phyloP scores from a whole-genome alignment of 192 early-diverging fungal species.

The Cladochytrium replicatum region DNA sequence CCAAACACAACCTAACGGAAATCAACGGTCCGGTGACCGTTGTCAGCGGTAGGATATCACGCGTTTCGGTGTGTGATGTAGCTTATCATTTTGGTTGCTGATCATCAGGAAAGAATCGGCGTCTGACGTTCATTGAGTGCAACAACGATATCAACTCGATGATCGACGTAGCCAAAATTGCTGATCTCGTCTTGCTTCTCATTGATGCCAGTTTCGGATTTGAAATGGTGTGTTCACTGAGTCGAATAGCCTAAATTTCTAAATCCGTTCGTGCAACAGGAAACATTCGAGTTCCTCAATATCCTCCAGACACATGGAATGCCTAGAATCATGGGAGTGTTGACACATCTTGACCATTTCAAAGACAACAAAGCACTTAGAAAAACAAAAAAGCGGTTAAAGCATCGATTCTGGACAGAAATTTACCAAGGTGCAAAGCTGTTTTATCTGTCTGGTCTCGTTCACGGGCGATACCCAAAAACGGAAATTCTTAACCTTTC shows the following conservation, averaged over 20 bases:
- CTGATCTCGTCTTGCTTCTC: constrained; percentile 87
- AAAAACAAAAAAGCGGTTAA: constrained; percentile 84
- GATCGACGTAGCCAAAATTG: constrained; percentile 95
- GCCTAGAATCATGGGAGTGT: constrained; percentile 94
- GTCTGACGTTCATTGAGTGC: constrained; percentile 95
- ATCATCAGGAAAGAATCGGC: constrained; percentile 65
- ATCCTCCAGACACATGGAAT: constrained; percentile 95
- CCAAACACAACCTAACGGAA: constrained; percentile 83
- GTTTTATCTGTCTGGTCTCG: constrained; percentile 93
- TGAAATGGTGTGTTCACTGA: constrained; percentile 83
- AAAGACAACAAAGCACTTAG: constrained; percentile 85
- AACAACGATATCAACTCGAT: constrained; percentile 94
- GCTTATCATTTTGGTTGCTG: constrained; percentile 4
- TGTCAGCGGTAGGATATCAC: constrained; percentile 57
- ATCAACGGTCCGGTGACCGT: constrained; percentile 96
- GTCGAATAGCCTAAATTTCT: background rate
- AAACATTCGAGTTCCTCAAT: constrained; percentile 99
- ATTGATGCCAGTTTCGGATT: constrained; percentile 98
- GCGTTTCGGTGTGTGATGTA: background rate
- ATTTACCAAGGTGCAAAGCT: constrained; percentile 98
- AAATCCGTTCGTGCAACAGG: constrained; percentile 27
- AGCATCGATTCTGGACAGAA: constrained; percentile 99
- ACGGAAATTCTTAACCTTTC: constrained; percentile 90
- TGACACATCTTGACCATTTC: constrained; percentile 94
- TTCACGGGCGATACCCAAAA: constrained; percentile 89